These are phyloP conservation scores for Gracilaria gracilis DNA, from an alignment of 23 red algal genomes.

Conservation along the genomic window DNA sequence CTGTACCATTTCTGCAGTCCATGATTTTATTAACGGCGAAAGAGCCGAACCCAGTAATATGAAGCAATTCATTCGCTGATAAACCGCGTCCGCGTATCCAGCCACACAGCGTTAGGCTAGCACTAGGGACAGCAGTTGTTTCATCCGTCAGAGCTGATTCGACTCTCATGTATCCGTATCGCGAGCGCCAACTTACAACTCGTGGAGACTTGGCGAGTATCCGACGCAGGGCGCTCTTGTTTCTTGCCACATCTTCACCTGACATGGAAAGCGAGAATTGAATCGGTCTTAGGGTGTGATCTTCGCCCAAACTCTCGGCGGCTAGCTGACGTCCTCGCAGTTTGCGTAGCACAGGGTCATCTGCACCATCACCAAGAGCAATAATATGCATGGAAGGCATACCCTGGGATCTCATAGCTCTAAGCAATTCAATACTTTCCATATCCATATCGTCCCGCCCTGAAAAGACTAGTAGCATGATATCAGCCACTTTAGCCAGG, in stretches of 20 bases:
- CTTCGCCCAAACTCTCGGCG: conserved; percentile 72
- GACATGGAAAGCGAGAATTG: neutral
- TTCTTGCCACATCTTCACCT: neutral
- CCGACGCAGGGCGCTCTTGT: conserved; percentile 50
- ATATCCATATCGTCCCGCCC: conserved; percentile 55
- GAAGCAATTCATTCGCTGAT: conserved; percentile 70
- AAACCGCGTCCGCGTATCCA: conserved; percentile 70
- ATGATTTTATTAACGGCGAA: conserved; percentile 57
- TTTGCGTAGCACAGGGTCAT: conserved; percentile 37
- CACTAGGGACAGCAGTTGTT: neutral
- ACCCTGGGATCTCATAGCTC: conserved; percentile 69
- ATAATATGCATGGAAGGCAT: conserved; percentile 43
- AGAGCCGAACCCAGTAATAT: conserved; percentile 84
- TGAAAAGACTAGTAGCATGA: conserved; percentile 72
- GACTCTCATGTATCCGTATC: conserved; percentile 78
- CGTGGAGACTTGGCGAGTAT: conserved; percentile 30
- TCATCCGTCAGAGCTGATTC: conserved; percentile 19
- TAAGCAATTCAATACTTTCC: conserved; percentile 29
- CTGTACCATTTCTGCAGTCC: conserved; percentile 5
- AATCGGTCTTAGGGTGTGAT: conserved; percentile 61
- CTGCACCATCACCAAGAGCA: conserved; percentile 33
- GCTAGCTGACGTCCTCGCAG: conserved; percentile 58
- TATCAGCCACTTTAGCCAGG: conserved; percentile 67
- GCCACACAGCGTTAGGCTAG: conserved; percentile 29
- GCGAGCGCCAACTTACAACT: conserved; percentile 61